Conservation (phyloP, 83 land plant species). For the Isoetes engelmannii region DNA sequence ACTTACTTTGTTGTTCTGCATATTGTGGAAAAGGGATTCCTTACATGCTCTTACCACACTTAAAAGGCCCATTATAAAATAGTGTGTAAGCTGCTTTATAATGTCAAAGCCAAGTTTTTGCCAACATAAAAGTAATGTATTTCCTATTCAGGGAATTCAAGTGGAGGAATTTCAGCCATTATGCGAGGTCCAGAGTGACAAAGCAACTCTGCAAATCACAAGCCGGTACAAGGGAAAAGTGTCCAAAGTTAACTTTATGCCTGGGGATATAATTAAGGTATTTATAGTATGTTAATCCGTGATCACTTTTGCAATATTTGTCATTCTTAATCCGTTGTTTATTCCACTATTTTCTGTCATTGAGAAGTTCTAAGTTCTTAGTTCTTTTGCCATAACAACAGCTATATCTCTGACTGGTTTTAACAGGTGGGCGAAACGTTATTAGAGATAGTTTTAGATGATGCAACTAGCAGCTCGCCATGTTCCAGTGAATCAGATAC, state of each 20-base stretch:
- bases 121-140: neutral
- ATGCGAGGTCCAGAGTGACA: conserved; percentile 98
- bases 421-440: conserved; percentile 91
- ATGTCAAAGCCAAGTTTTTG: too few relatives aligned
- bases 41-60: too few relatives aligned
- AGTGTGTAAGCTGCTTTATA: too few relatives aligned
- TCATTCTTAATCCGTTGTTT: neutral
- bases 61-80: too few relatives aligned
- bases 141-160: conserved; percentile 55
- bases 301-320: neutral
- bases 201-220: conserved; percentile 90
- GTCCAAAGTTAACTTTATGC: conserved; percentile 43
- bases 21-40: too few relatives aligned
- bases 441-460: conserved; percentile 56
- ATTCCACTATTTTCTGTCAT: neutral
- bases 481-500: neutral
- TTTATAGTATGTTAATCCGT: conserved; percentile 1
- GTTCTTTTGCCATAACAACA: neutral
- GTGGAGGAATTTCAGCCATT: conserved; percentile 91
- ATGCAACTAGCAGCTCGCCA: neutral
- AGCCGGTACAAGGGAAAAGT: conserved; percentile 92
- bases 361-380: neutral
- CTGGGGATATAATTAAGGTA: conserved; percentile 89
- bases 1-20: too few relatives aligned
- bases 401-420: neutral